phyloP scores from a whole-genome alignment of 2,329 filamentous ascomycete species.

The Fusarium goolgardi region DNA sequence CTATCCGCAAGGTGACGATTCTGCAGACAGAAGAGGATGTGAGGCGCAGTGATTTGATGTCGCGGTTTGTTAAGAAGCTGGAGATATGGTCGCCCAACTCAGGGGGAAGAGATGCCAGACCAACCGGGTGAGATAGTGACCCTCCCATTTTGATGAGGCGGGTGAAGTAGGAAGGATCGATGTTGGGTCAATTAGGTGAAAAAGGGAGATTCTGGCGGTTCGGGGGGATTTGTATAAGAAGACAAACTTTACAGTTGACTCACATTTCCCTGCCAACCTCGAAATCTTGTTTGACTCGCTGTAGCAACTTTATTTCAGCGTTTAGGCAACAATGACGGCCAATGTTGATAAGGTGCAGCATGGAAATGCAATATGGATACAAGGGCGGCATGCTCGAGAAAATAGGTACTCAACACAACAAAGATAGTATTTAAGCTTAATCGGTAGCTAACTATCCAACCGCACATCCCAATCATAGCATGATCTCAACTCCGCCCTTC shows the following conservation, averaged over 20 bases:
- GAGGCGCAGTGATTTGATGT: slow-evolving; percentile 17
- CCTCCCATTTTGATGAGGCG: background rate
- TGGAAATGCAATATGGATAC: too few species aligned
- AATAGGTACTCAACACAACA: background rate
- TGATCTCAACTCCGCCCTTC: slow-evolving; percentile 17
- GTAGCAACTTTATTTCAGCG: background rate
- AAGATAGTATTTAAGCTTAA: slow-evolving; percentile 13
- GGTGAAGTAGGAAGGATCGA: background rate
- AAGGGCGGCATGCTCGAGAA: background rate
- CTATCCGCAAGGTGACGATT: background rate
- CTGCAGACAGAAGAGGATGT: background rate
- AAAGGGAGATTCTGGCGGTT: background rate
- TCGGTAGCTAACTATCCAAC: slow-evolving; percentile 37
- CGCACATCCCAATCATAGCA: slow-evolving; percentile 30
- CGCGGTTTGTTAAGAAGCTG: slow-evolving; percentile 3
- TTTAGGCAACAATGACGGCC: background rate
- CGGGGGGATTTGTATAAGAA: background rate
- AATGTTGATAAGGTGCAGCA: background rate
- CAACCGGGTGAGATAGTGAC: background rate
- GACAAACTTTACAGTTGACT: background rate
- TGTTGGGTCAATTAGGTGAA: background rate
- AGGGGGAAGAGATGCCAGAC: background rate
- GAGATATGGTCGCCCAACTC: slow-evolving; percentile 2
- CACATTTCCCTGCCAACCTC: background rate
- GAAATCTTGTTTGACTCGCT: background rate